phyloP scores from a whole-genome alignment of 768 basidiomycete genomes.

The Xerocomellus chrysenteron region DNA sequence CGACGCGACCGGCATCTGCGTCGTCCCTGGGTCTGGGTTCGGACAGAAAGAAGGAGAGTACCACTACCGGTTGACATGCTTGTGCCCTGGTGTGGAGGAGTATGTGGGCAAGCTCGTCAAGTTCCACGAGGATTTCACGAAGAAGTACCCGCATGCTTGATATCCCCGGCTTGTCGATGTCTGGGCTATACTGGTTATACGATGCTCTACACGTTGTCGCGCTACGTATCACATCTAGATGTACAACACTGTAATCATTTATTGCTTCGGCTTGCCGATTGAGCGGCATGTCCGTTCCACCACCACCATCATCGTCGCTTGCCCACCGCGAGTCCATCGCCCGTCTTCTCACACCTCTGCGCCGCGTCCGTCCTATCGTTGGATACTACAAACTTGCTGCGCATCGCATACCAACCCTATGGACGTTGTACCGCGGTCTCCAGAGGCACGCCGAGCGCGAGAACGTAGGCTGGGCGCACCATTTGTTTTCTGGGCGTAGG shows the following conservation, averaged over 20 bases:
- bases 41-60: constrained; percentile 89
- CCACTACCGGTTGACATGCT: constrained; percentile 90
- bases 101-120: constrained; percentile 82
- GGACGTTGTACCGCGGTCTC: constrained; percentile 68
- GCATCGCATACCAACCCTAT: constrained; percentile 76
- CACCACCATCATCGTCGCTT: constrained; percentile 33
- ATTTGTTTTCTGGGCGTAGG: neutral
- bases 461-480: constrained; percentile 41
- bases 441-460: constrained; percentile 53
- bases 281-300: constrained; percentile 13
- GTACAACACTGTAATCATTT: constrained; percentile 1
- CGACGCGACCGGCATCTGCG: constrained; percentile 90
- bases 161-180: neutral
- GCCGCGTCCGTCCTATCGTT: constrained; percentile 56
- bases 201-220: neutral
- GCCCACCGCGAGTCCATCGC: constrained; percentile 55
- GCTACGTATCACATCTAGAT: neutral
- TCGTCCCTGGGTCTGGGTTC: constrained; percentile 92
- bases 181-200: neutral
- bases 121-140: constrained; percentile 64
- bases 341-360: constrained; percentile 51
- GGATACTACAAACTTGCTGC: constrained; percentile 63
- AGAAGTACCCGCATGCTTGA: constrained; percentile 39
- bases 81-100: constrained; percentile 93
- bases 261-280: neutral